Conservation (phyloP, 805 yeast genomes). For the Yarrowia phangngaensis region DNA sequence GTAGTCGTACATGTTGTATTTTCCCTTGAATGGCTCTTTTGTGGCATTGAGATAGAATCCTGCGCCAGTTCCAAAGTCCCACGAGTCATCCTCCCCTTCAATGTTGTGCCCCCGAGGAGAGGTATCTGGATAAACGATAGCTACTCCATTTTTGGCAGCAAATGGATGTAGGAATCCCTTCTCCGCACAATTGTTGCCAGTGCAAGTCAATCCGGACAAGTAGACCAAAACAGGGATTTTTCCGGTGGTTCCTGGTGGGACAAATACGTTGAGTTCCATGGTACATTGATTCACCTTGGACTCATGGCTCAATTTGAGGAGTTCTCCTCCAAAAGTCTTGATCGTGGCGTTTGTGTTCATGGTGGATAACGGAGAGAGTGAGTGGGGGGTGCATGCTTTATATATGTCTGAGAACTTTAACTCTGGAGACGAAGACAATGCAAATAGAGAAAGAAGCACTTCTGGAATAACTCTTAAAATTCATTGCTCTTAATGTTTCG, state of each 20-base stretch:
- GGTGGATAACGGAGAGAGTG: not conserved
- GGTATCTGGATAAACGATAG: constrained; percentile 91
- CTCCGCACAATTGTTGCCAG: constrained; percentile 89
- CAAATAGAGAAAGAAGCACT: too few species aligned
- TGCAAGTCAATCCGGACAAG: constrained; percentile 86
- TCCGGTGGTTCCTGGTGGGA: constrained; percentile 51
- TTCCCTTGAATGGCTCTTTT: constrained; percentile 59
- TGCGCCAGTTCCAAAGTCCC: constrained; percentile 94
- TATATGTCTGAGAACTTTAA: too few species aligned
- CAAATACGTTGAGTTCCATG: constrained; percentile 80
- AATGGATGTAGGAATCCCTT: constrained; percentile 83
- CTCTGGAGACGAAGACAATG: too few species aligned
- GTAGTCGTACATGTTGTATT: constrained; percentile 86
- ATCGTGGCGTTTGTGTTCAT: constrained; percentile 44
- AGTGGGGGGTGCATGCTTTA: not conserved
- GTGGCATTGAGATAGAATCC: constrained; percentile 91
- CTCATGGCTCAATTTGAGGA: constrained; percentile 70
- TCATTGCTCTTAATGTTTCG: too few species aligned
- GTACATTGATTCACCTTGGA: constrained; percentile 60
- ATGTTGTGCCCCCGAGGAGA: constrained; percentile 84
- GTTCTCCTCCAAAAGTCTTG: constrained; percentile 66
- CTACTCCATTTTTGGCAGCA: constrained; percentile 79
- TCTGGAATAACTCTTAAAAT: too few species aligned
- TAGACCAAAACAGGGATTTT: constrained; percentile 71
- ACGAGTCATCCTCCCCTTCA: constrained; percentile 75